These are phyloP conservation scores for Pyrenochaeta sp. DNA, from an alignment of 2,329 filamentous ascomycete species.

Conservation along the genomic window DNA sequence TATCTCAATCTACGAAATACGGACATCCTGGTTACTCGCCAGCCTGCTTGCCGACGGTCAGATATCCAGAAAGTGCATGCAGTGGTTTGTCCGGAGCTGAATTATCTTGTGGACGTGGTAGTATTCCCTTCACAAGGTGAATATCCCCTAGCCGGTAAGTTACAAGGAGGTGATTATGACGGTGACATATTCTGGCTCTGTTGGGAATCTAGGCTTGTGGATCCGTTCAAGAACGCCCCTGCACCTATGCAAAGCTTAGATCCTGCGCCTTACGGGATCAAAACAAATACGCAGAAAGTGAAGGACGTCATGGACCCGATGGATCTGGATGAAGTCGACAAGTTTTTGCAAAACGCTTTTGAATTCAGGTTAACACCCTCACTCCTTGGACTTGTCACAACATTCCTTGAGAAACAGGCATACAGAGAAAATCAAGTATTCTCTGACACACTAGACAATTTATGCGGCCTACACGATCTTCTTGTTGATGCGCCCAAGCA, in stretches of 20 bases:
- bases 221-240: constrained; percentile 70
- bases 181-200: constrained; percentile 81
- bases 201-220: constrained; percentile 73
- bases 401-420: constrained; percentile 68
- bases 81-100: constrained; percentile 65
- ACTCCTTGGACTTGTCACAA: constrained; percentile 71
- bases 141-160: constrained; percentile 70
- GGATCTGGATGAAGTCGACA: constrained; percentile 42
- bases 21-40: constrained; percentile 72
- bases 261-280: constrained; percentile 59
- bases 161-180: constrained; percentile 84
- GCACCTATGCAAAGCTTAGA: constrained; percentile 58
- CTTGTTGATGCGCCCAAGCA: constrained; percentile 58
- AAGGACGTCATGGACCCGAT: constrained; percentile 50
- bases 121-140: constrained; percentile 75
- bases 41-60: constrained; percentile 73
- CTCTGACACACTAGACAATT: constrained; percentile 24
- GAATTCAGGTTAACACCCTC: constrained; percentile 65
- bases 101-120: constrained; percentile 77
- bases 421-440: constrained; percentile 57
- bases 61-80: constrained; percentile 72
- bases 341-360: constrained; percentile 65
- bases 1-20: constrained; percentile 64
- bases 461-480: constrained; percentile 55
- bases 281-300: constrained; percentile 59